Base-by-base conservation (phyloP, 202 grass and related monocot species). In the Setaria italica region DNA sequence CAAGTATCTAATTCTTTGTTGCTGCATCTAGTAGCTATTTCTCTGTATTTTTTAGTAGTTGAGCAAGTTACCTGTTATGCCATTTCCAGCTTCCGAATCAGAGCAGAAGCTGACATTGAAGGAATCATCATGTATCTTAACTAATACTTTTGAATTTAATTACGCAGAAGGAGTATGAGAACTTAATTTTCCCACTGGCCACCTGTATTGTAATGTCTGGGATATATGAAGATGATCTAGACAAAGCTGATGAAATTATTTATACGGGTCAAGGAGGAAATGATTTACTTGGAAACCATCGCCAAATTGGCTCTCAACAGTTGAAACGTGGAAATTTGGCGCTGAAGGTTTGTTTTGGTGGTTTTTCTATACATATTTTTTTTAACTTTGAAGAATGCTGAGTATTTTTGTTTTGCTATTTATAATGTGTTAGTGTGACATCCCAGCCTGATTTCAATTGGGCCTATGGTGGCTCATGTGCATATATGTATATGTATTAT, bases 251-350 rank as follows among this genome's bases (percentile, higher is more conserved):
- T 77, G 90, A 91, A 32, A 92, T 99, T 65, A 84, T 95, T 78
- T 99, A 99, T 66, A 99, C 96, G 3, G 96, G 96, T 29, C 96
- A 99, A 86, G 96, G 96, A 30, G 96, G 96, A 33, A 91, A 95
- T 46, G 90, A 99, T 94, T 88, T 99, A 68, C 93, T 99, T 74
- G 96, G 96, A 49, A 99, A 94, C 48, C 94, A 95, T 82, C 84
- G 91, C 11, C 96, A 95, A 84, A 89, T 94, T 53, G 16, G 81
- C 3, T 94, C 94, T 84, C 96, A 99, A 33, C 90, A 92, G 83
- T 46, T 95, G 82, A 79, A 67, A 25, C 93, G 93, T 67, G 93
- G 93, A 35, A 99, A 99, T 82, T 90, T 99, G 64, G 96, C 96
- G 9, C 68, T 99, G 55, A 92, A 88, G 93, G 96, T 95, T 83